A percentile compares a stretch with the other conserved stretches of the same genome.
Conservation (phyloP, 1,284 basidiomycete genomes). For the Rhodotorula sp. region DNA sequence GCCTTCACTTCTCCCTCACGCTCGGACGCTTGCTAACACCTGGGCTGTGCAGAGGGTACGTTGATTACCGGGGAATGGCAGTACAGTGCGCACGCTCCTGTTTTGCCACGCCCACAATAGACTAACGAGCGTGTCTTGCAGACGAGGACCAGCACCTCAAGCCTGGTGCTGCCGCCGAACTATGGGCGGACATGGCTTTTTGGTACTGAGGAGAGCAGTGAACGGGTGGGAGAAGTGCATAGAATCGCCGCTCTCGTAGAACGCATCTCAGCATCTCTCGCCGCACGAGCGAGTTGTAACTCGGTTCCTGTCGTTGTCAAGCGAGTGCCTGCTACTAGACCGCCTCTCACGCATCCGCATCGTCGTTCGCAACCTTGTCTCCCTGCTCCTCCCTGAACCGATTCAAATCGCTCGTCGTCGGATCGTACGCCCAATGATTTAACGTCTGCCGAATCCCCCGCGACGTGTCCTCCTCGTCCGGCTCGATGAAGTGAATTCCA, state of each 20-base stretch:
- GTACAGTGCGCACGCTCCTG: neutral
- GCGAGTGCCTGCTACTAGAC: neutral
- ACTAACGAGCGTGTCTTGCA: neutral
- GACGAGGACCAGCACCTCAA: slow-evolving; percentile 9
- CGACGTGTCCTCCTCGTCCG: slow-evolving; percentile 23
- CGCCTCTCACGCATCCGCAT: slow-evolving; percentile 13
- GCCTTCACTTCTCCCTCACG: neutral
- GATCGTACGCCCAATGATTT: slow-evolving; percentile 34
- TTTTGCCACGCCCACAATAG: no score
- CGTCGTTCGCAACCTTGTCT: slow-evolving; percentile 29
- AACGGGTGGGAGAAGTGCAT: neutral
- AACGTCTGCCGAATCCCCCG: slow-evolving; percentile 36
- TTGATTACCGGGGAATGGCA: neutral
- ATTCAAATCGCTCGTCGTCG: slow-evolving; percentile 27
- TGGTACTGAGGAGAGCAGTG: neutral
- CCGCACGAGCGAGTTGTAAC: no score
- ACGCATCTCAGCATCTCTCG: neutral
- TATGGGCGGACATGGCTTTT: neutral
- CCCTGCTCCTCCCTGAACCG: slow-evolving; percentile 33
- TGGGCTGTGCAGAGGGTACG: neutral
- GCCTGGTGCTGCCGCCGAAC: neutral
- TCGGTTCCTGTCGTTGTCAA: neutral
- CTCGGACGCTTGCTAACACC: neutral
- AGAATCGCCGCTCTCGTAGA: neutral
- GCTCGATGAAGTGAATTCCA: slow-evolving; percentile 21